Evolutionary conservation across 1,284 basidiomycete genomes (phyloP), one percentile per base, ranked within the genome.

Genomic region (Sporisorium reilianum): DNA sequence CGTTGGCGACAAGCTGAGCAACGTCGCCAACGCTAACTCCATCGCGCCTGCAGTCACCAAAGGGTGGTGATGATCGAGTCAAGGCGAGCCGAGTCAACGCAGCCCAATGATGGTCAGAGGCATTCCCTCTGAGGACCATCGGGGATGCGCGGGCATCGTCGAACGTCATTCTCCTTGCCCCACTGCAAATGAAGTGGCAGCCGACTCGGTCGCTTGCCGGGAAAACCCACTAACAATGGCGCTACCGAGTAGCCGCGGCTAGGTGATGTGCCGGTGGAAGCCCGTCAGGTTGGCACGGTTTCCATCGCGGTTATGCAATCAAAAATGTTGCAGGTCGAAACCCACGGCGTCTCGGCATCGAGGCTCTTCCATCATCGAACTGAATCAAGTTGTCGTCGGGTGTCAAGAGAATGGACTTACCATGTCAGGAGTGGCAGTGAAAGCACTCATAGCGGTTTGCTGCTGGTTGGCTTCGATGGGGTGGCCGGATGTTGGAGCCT

Each of bases 291-390:
- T 12, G 23, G 23, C 42, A 25, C 23, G 25, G 44, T 12, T 18
- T 26, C 26, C 11, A 9, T n/a, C 14, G 5, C 44, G 44, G 44
- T 45, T 28, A 45, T 45, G 44, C 44, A 45, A 28, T 26, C 44
- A 45, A 28, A 44, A 25, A 18, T 30, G 28, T 5, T 30, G 11
- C 16, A n/a, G n/a, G 25, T 26, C 18, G 22, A 8, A 22, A 23
- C n/a, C n/a, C n/a, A n/a, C 3, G 36, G 25, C 25, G 23, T 28
- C 41, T 23, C 14, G 26, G 45, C 22, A 25, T 51, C 50, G 2
- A 32, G 30, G 20, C 55, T 32, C 45, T 41, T 51, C 23, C 64
- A 58, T 59, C 45, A 54, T 54, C 54, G 23, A 46, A 41, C 38
- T 51, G n/a, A 25, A 22, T 12, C 32, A 11, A 50, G 30, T 49